Evolutionary conservation across 306 rosid genomes (phyloP), one percentile per base, ranked within the genome.

Genomic region (Quercus cerris): DNA sequence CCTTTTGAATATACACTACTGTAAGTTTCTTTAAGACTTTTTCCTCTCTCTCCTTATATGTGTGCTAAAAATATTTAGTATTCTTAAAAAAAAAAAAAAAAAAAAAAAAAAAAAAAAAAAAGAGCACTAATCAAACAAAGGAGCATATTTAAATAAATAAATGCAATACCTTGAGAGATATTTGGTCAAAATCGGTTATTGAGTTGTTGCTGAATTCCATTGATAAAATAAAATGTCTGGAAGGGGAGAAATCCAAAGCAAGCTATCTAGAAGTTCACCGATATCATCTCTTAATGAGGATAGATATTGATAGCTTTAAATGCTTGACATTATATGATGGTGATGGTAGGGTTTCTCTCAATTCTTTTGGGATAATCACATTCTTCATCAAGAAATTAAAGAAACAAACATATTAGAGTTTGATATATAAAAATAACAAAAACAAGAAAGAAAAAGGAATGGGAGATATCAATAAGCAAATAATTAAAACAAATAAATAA

Each of bases 211-310:
- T 57, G 31, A 31, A 77, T 27, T 77, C 81, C 30, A 77, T 67
- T 0, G 54, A 5, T 23, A 77, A 20, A 56, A 5, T 23, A 77
- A 20, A 56, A 62, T 67, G 13, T 66, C 11, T 20, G 38, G 81
- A 9, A 51, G 55, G 4, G 75, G 74, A 23, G 74, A 61, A 77
- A 77, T 67, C 75, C 81, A 77, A 67, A 66, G 74, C 80, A 77
- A 31, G 31, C 25, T n/a, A 13, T 28, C 25, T 51, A 77, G 64
- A 67, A 54, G 80, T 19, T 76, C 70, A n/a, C 12, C 5, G 22
- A 75, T 17, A 18, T 44, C 38, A 33, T 64, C 33, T n/a, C 69
- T 56, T 8, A 75, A 18, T 4, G 35, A 0, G 2, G 78, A 30
- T 19, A 31, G 78, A 67, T 33, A 33, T 33, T 33, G 38, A 20